Evolutionary conservation across 23 red algal genomes (phyloP).

Genomic region (Gracilaria gracilis): DNA sequence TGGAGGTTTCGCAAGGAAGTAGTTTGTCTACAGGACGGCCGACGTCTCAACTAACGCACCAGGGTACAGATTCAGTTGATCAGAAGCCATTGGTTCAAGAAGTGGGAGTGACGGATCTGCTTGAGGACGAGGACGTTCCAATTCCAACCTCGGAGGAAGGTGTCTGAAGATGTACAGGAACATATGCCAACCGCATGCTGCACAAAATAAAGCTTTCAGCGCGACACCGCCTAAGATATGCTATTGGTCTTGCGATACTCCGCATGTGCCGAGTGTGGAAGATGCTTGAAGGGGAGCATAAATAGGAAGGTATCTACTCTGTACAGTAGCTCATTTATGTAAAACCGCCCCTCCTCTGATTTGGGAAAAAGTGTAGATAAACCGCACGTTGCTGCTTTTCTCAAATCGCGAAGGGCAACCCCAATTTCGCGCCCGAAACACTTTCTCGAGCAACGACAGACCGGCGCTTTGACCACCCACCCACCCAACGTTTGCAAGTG

Average conservation of each 20-base stretch:
- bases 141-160: neutral
- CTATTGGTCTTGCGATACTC: neutral
- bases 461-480: neutral
- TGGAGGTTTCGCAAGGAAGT: neutral
- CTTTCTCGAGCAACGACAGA: neutral
- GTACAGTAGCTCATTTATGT: too few relatives aligned
- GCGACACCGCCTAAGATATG: neutral
- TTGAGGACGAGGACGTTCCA: conserved; percentile 9
- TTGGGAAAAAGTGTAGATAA: neutral
- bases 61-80: neutral
- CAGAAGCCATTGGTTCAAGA: neutral
- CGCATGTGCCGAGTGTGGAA: neutral
- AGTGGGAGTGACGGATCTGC: neutral
- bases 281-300: neutral
- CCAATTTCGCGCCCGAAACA: neutral
- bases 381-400: neutral
- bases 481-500: neutral
- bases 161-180: neutral
- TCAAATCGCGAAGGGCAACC: neutral
- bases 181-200: neutral
- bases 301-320: neutral
- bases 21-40: neutral
- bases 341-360: neutral
- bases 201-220: neutral
- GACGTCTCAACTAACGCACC: neutral